Base-by-base conservation (phyloP, 2,329 filamentous ascomycete genomes). In the Hypomyces perniciosus region DNA sequence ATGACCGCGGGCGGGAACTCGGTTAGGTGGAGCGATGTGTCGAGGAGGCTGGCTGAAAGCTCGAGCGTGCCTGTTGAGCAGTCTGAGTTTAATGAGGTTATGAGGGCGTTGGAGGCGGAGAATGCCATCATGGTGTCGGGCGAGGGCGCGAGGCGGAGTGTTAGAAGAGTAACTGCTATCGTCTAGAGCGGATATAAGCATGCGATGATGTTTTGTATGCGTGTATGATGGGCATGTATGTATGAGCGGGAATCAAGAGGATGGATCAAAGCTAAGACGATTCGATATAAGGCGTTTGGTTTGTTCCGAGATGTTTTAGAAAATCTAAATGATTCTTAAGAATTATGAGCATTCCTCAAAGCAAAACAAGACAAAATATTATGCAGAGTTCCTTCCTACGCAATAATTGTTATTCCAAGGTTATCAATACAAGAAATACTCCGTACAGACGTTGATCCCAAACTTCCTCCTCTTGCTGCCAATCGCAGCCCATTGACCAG, bases 61-160 rank as follows among this genome's bases (percentile, higher is more conserved):
- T 82, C 80, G 44, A 84, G 82, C 62, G 74, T 86, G 52, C 76
- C 82, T 8, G 76, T 97, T 8, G 92, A 96, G 62, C 77, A 81
- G 37, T 71, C 76, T 8, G 92, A 97, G 66, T 93, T 99, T 66
- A 80, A 81, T 9, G 91, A 96, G 68, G 86, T 84, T 9, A 80
- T 97, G 66, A 77, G 86, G 56, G 75, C 78, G 8, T 72, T 97
- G 53, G 92, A 99, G 75, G 81, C 86, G 56, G 93, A 97, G 71
- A 93, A 91, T 1, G 73, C 81, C 31, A 77, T 96, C 51, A 87
- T 87, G 69, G 76, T 97, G 13, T 77, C 79, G 33, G 93, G 93
- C 1, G 92, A 97, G 61, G 93, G 93, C 4, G 79, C 86, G 13
- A 83, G 92, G 69, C 88, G 85, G 72, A 88, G 73, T 57, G 84